phyloP scores from a whole-genome alignment of 495 filamentous ascomycete genomes.

The Apiosordaria backusii region DNA sequence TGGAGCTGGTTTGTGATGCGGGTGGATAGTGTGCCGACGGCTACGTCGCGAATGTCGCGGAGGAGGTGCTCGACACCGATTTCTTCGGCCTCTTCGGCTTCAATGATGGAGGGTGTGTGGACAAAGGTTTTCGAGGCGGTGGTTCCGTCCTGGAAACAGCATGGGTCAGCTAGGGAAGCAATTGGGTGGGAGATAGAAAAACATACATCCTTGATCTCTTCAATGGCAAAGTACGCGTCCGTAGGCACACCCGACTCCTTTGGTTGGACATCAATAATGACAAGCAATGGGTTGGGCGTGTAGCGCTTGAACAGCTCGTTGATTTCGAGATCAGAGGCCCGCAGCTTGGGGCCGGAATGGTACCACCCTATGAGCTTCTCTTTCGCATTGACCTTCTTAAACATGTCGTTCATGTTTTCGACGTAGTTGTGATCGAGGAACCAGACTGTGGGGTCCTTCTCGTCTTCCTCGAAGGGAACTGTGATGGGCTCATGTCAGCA shows the following conservation, averaged over 20 bases:
- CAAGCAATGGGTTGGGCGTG: constrained; percentile 90
- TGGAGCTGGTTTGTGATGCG: constrained; percentile 97
- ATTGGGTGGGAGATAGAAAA: neutral
- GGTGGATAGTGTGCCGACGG: constrained; percentile 96
- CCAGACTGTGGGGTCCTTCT: constrained; percentile 97
- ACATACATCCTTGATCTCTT: constrained; percentile 99
- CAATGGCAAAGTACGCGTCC: constrained; percentile 98
- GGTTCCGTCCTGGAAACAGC: constrained; percentile 74
- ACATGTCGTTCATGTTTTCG: constrained; percentile 99
- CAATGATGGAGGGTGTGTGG: constrained; percentile 98
- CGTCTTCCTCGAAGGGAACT: constrained; percentile 99
- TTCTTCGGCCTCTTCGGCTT: constrained; percentile 97
- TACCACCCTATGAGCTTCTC: constrained; percentile 99
- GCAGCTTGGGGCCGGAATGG: constrained; percentile 94
- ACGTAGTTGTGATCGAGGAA: constrained; percentile 99
- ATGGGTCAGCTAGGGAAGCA: neutral
- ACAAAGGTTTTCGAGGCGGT: constrained; percentile 97
- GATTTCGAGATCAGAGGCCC: constrained; percentile 96
- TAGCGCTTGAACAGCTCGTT: constrained; percentile 99
- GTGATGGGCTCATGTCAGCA: constrained; percentile 20
- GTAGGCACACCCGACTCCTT: constrained; percentile 98
- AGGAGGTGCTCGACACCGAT: constrained; percentile 98
- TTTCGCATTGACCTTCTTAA: constrained; percentile 98
- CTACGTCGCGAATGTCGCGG: constrained; percentile 96
- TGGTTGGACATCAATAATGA: constrained; percentile 98